phyloP scores from a whole-genome alignment of 148 eudicot genomes.

The Rhododendron molle region DNA sequence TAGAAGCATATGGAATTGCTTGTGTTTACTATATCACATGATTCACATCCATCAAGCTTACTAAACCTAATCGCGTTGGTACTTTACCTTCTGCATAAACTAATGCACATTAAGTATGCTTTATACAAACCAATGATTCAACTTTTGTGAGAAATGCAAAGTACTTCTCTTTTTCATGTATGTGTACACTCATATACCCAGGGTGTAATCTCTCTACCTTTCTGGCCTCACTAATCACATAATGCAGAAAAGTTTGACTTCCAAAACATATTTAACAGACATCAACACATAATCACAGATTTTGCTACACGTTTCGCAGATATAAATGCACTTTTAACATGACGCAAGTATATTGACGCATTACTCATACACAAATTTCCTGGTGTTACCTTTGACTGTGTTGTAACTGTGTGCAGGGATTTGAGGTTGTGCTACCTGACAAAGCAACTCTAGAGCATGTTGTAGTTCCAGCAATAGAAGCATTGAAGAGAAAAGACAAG shows the following conservation, averaged over 20 bases:
- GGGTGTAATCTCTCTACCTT: background rate
- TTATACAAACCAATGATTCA: background rate
- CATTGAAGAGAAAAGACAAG: constrained; percentile 45
- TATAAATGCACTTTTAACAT: no score
- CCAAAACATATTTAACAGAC: background rate
- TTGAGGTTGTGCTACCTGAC: constrained; percentile 60
- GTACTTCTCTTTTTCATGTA: background rate
- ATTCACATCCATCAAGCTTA: no score
- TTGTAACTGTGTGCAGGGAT: constrained; percentile 34
- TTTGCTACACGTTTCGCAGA: background rate
- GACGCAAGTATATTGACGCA: no score
- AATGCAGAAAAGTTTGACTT: background rate
- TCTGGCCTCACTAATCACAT: background rate
- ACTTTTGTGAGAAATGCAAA: background rate
- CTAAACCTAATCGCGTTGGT: no score
- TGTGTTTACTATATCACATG: no score
- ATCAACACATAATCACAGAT: background rate
- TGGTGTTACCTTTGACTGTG: background rate
- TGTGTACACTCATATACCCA: background rate
- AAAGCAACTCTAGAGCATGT: constrained; percentile 52
- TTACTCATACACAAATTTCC: background rate
- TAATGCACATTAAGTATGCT: background rate
- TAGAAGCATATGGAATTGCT: background rate
- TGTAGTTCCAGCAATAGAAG: constrained; percentile 44
- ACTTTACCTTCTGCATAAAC: no score